Base-by-base conservation (phyloP, 1,139 yeast genomes). In the Pichia sp. region DNA sequence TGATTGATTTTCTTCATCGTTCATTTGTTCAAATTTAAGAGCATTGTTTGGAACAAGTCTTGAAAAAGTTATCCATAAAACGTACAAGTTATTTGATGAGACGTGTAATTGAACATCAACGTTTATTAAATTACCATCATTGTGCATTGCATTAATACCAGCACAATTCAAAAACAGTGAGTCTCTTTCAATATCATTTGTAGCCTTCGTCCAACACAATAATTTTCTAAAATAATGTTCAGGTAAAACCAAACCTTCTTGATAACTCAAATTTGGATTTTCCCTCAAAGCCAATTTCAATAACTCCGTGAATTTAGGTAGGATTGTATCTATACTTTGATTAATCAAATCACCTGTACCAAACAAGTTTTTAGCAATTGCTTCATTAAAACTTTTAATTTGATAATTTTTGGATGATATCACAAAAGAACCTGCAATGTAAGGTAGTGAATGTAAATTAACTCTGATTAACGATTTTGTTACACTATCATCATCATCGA, bases 21-120 rank as follows among this genome's bases (percentile, higher is more conserved):
- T n/a, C 18, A 46, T n/a, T 4, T 15, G 25, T 4, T 18, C 34
- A 9, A 43, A 15, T 26, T 48, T 42, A 26, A 36, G 46, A 29
- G n/a, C 41, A 40, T 30, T 44, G 1, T 44, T 27, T 1, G 53
- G 27, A 16, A 51, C 53, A 41, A 64, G 65, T 57, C 88, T 75
- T 0, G 95, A 83, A 62, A 85, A 89, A 0, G 96, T 87, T n/a
- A 90, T 73, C 97, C 97, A 90, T 23, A 89, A 65, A 3, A 87
- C 82, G 53, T 77, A 74, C 6, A 80, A 71, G 30, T 78, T 80
- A 22, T 70, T 63, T 23, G 79, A 75, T 20, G 86, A 72, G 6
- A 87, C 87, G 51, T 97, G 73, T 43, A 89, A 65, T 65, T 90
- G 97, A 13, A 86, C 79, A 66, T 90, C 97, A 39, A 90, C 74